phyloP scores from a whole-genome alignment of 176 grass and related monocot species.

The Musa itinerans region DNA sequence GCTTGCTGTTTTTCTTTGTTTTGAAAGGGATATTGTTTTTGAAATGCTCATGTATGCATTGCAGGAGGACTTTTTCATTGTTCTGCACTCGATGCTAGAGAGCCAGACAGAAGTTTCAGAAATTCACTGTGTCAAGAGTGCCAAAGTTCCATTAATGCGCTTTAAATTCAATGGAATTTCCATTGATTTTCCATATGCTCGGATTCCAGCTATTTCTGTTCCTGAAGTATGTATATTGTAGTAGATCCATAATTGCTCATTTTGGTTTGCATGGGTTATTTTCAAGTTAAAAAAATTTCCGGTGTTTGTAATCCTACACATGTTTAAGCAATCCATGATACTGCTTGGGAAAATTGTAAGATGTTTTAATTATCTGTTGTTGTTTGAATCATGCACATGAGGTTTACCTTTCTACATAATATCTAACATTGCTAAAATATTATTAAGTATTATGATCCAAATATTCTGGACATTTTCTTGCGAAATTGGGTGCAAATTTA shows the following conservation, averaged over 20 bases:
- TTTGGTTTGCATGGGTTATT: background rate
- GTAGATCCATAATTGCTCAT: conserved; percentile 1
- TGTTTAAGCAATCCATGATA: background rate
- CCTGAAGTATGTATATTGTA: conserved; percentile 32
- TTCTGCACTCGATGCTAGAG: conserved; percentile 47
- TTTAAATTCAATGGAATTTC: conserved; percentile 46
- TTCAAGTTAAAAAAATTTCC: background rate
- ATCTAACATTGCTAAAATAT: no score
- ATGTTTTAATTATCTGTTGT: no score
- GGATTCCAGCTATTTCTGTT: conserved; percentile 40
- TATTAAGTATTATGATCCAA: no score
- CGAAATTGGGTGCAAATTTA: no score
- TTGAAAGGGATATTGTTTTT: background rate
- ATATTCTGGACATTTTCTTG: no score
- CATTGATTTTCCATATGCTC: conserved; percentile 56
- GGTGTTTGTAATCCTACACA: background rate
- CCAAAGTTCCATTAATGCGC: conserved; percentile 64
- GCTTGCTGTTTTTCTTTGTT: conserved; percentile 6
- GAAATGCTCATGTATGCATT: background rate
- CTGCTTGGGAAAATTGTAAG: no score
- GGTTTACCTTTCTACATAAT: no score
- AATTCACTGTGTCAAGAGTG: conserved; percentile 41
- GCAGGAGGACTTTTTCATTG: conserved; percentile 55
- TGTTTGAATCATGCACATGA: no score
- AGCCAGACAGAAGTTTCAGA: conserved; percentile 40